Percentiles rank a stretch among this genome's conserved stretches.
These are phyloP conservation scores for Solanum hybrid DNA, from an alignment of 305 asterid species.

Conservation along the genomic window DNA sequence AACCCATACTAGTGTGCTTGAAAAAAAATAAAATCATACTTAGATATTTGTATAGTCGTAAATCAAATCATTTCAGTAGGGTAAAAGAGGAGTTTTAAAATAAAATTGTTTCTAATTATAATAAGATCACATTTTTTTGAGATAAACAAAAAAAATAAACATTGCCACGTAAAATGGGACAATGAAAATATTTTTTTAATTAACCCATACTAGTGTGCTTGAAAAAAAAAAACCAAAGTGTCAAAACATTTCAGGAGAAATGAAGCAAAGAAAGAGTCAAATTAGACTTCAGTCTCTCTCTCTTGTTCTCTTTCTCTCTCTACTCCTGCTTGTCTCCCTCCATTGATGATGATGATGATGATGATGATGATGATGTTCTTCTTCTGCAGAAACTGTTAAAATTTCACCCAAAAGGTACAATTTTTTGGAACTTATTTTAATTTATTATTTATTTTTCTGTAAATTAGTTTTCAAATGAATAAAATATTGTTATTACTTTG, in stretches of 20 bases:
- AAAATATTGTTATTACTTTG: neutral
- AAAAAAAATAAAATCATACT: neutral
- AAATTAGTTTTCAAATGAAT: slow-evolving; percentile 4
- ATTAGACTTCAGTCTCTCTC: slow-evolving; percentile 6
- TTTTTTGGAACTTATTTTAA: neutral
- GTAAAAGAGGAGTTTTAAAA: too few relatives aligned
- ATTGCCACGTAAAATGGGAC: neutral
- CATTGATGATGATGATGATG: slow-evolving; percentile 24
- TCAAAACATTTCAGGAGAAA: neutral
- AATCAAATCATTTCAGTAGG: too few relatives aligned
- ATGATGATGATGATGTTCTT: slow-evolving; percentile 2
- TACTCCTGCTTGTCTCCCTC: slow-evolving; percentile 25
- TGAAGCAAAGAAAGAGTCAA: neutral
- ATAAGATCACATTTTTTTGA: too few relatives aligned
- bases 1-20: neutral
- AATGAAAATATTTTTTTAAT: too few relatives aligned
- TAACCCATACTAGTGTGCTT: neutral
- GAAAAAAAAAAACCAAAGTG: neutral
- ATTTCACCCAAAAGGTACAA: slow-evolving; percentile 12
- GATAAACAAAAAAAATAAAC: too few relatives aligned
- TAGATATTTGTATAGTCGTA: too few relatives aligned
- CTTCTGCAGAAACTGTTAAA: slow-evolving; percentile 12
- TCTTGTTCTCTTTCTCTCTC: neutral
- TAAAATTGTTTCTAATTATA: too few relatives aligned
- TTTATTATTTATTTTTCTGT: neutral